Conservation (phyloP, 2,329 filamentous ascomycete species). For the Niveomyces coronatus region DNA sequence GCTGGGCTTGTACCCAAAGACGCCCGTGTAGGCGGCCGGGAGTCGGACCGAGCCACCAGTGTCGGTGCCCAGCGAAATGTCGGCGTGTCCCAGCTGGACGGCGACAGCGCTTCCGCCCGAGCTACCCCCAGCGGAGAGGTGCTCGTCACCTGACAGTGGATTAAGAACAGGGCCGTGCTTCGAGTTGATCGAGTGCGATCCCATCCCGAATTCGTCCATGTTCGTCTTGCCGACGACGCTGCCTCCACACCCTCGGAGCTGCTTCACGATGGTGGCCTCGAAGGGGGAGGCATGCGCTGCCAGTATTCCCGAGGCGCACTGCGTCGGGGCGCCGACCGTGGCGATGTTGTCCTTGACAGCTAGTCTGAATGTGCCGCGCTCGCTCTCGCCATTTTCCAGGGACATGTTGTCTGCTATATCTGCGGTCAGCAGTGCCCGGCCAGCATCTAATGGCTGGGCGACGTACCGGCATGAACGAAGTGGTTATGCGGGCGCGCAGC, state of each 20-base stretch:
- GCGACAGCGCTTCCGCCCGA: conserved; percentile 90
- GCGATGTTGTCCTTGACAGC: conserved; percentile 73
- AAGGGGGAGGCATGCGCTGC: conserved; percentile 63
- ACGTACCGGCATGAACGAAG: conserved; percentile 23
- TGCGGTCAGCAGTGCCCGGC: not conserved
- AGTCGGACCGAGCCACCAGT: conserved; percentile 84
- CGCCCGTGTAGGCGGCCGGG: conserved; percentile 76
- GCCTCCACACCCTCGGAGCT: conserved; percentile 53
- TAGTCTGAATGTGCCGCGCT: conserved; percentile 29
- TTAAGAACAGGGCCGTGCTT: conserved; percentile 54
- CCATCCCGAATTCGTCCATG: conserved; percentile 95
- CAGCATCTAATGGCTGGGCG: not conserved
- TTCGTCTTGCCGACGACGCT: conserved; percentile 71
- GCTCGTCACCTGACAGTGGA: conserved; percentile 25
- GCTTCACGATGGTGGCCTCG: conserved; percentile 68
- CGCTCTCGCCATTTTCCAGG: not conserved
- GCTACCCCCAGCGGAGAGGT: conserved; percentile 69
- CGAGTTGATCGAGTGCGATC: conserved; percentile 69
- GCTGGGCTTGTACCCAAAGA: conserved; percentile 81
- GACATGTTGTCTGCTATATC: not conserved
- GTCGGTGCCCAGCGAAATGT: conserved; percentile 75
- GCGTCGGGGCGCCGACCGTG: conserved; percentile 56
- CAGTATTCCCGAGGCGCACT: conserved; percentile 72
- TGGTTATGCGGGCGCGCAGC: conserved; percentile 22
- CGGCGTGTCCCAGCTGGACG: conserved; percentile 50